These are phyloP conservation scores for Hirsutella thompsonii DNA, from an alignment of 2,329 filamentous ascomycete genomes.

Conservation along the genomic window DNA sequence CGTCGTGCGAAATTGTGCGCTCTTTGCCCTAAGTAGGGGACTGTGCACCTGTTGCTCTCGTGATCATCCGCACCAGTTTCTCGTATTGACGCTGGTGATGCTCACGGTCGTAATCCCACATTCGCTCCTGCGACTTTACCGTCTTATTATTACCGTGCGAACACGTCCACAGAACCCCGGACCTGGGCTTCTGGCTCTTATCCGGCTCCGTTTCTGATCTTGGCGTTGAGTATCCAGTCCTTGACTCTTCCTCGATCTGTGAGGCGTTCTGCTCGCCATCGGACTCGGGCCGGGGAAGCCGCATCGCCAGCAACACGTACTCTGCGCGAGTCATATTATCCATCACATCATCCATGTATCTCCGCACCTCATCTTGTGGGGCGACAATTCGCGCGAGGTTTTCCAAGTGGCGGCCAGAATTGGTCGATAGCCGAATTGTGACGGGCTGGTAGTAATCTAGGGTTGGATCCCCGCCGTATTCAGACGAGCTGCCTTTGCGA, in stretches of 20 bases:
- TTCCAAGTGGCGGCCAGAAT: slow-evolving; percentile 43
- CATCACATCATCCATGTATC: slow-evolving; percentile 61
- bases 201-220: slow-evolving; percentile 15
- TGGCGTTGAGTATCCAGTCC: slow-evolving; percentile 16
- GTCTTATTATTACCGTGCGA: slow-evolving; percentile 5
- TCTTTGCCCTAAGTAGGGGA: too few relatives aligned
- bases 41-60: too few relatives aligned
- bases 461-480: slow-evolving; percentile 48
- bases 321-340: slow-evolving; percentile 55
- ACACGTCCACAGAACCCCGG: slow-evolving; percentile 23
- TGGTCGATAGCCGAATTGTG: slow-evolving; percentile 45
- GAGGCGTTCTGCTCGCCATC: slow-evolving; percentile 17
- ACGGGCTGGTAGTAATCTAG: slow-evolving; percentile 69
- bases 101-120: slow-evolving; percentile 19
- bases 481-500: slow-evolving; percentile 54
- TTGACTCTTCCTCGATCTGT: slow-evolving; percentile 15
- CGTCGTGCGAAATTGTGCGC: too few relatives aligned
- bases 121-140: slow-evolving; percentile 4
- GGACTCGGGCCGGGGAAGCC: slow-evolving; percentile 34
- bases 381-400: slow-evolving; percentile 48
- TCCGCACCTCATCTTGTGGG: slow-evolving; percentile 46
- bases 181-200: slow-evolving; percentile 10
- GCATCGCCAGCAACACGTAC: slow-evolving; percentile 55
- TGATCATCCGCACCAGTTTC: too few relatives aligned
- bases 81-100: neutral